Base-by-base conservation (phyloP, 176 grass and related monocot species). In the Bromus sterilis region DNA sequence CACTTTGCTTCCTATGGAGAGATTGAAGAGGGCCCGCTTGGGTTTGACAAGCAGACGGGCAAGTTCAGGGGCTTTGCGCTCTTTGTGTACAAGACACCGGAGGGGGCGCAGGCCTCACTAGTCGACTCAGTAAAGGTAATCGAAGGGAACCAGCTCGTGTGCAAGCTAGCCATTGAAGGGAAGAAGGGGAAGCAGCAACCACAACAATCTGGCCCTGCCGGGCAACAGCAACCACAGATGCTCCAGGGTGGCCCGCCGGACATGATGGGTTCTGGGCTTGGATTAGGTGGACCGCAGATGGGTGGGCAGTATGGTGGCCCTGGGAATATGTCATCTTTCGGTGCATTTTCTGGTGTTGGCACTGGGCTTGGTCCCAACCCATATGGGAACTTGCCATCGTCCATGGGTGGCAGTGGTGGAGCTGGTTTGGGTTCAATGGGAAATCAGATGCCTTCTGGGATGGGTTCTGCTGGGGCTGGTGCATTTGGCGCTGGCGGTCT, bases 11-110 rank as follows among this genome's bases (percentile, higher is more conserved):
- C 91, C 3, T 99, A 95, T 48, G 97, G 97, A 4, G 93, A 99
- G 85, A 99, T 99, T 24, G 93, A 95, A 82, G 97, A 95, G 82
- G 96, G 97, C n/a, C 96, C 96, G 5, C 74, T 99, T 18, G 96
- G 96, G 6, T 95, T 99, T 11, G 96, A 99, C 67, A 99, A 99
- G 66, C 89, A 86, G 84, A 99, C 97, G 3, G 97, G 97, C 33
- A 99, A 91, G 51, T 99, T 99, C 75, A 85, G 89, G 66, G 97
- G 97, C 5, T 99, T 91, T 32, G 89, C 97, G 0, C 88, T 99
- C 23, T 99, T 99, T 4, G 97, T 99, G 2, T 99, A 99, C 93
- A 99, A 99, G 82, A 99, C 93, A 9, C 86, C 81, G 5, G 87
- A 93, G 66, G 97, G 89, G 20, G 97, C 97, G 0, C 89, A 92